Percentiles rank a stretch among this genome's conserved stretches.
phyloP scores from a whole-genome alignment of 345 rosid genomes.

The Lumnitzera racemosa region DNA sequence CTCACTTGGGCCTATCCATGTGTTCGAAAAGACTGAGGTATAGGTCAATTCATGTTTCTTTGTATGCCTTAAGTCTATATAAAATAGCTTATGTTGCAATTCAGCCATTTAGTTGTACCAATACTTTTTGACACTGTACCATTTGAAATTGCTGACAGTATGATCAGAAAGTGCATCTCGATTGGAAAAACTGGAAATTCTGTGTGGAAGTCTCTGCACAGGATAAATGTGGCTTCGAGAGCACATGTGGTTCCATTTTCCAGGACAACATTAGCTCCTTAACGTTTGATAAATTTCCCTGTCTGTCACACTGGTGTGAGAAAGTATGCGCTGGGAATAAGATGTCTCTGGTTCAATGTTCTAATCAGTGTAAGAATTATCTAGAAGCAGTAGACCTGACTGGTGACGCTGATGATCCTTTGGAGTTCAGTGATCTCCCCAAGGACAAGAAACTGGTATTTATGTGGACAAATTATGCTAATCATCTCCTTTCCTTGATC shows the following conservation, averaged over 20 bases:
- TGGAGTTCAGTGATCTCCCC: no score
- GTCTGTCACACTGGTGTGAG: slow-evolving; percentile 9
- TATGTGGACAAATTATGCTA: no score
- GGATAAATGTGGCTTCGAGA: slow-evolving; percentile 13
- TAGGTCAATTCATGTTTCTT: slow-evolving; percentile 1
- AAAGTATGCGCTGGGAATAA: slow-evolving; percentile 19
- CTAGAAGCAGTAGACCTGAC: slow-evolving; percentile 6
- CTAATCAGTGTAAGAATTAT: slow-evolving; percentile 21
- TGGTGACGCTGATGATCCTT: neutral
- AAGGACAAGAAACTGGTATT: no score
- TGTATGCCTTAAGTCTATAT: no score
- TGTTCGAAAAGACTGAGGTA: slow-evolving; percentile 70
- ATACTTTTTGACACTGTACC: no score
- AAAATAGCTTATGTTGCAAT: no score
- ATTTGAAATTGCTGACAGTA: slow-evolving; percentile 12
- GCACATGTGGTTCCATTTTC: slow-evolving; percentile 17
- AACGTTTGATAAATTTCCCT: slow-evolving; percentile 30
- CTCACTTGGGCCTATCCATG: slow-evolving; percentile 75
- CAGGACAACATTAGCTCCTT: slow-evolving; percentile 25
- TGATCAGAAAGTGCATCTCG: slow-evolving; percentile 40
- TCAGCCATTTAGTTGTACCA: no score
- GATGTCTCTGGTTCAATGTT: slow-evolving; percentile 16
- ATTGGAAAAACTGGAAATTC: slow-evolving; percentile 77
- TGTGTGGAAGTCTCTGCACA: slow-evolving; percentile 23
- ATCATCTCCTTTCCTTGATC: no score